Percentiles rank a stretch among this genome's conserved stretches.
Evolutionary conservation across 805 yeast genomes (phyloP).

Genomic region (Pichia thaimueangensis): DNA sequence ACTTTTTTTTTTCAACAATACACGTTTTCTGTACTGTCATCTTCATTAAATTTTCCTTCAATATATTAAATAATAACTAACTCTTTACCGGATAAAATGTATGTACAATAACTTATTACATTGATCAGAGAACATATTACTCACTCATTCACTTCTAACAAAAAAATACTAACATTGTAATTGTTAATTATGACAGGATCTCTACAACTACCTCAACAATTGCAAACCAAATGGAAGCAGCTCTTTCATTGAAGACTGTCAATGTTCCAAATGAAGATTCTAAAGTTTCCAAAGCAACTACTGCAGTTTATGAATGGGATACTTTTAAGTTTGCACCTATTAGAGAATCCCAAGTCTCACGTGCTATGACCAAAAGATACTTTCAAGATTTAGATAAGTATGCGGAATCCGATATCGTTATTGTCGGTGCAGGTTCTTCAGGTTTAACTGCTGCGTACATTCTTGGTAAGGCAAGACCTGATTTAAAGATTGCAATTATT

Average conservation of each 20-base stretch:
- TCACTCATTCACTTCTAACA: no score
- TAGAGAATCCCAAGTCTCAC: conserved; percentile 70
- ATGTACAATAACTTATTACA: no score
- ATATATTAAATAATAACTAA: no score
- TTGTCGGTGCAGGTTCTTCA: conserved; percentile 74
- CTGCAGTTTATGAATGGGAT: conserved; percentile 50
- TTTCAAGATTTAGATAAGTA: conserved; percentile 66
- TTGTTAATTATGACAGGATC: background rate
- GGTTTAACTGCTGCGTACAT: conserved; percentile 74
- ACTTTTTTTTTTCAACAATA: no score
- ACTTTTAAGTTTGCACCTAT: conserved; percentile 63
- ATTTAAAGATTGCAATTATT: conserved; percentile 63
- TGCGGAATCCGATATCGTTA: conserved; percentile 68
- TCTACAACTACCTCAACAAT: background rate
- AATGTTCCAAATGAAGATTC: conserved; percentile 23
- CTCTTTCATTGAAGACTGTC: conserved; percentile 18
- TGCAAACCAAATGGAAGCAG: background rate
- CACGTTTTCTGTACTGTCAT: no score
- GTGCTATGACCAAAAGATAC: conserved; percentile 75
- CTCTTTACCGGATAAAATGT: no score
- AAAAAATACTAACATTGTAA: no score
- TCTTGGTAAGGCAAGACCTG: conserved; percentile 68
- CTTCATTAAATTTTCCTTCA: no score
- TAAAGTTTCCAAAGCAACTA: conserved; percentile 24
- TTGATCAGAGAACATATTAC: no score